Evolutionary conservation across 192 early-diverging fungal genomes (phyloP).

Genomic region (Mortierella alpina): DNA sequence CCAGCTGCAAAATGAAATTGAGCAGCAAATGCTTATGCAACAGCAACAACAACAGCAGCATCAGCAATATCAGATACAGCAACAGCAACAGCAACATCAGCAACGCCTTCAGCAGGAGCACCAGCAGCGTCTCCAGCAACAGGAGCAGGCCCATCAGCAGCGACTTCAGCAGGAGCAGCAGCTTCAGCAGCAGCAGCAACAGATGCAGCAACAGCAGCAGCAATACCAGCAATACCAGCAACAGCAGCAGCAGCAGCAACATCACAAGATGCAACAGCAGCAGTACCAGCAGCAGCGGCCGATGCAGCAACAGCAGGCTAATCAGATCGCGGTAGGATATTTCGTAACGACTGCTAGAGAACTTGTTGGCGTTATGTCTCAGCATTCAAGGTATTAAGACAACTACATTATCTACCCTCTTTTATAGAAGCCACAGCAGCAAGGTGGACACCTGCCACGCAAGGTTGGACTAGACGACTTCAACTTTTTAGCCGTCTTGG

Average conservation of each 20-base stretch:
- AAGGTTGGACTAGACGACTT: conserved; percentile 93
- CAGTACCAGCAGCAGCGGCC: conserved; percentile 43
- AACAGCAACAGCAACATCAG: conserved; percentile 46
- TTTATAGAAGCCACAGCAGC: conserved; percentile 32
- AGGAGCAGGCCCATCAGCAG: conserved; percentile 34
- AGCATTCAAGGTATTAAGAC: no score
- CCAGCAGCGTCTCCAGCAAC: conserved; percentile 32
- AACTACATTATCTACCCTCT: neutral
- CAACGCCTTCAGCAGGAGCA: conserved; percentile 48
- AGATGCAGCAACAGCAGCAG: conserved; percentile 59
- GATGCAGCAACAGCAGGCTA: conserved; percentile 10
- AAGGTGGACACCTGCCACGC: conserved; percentile 34
- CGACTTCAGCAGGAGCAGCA: conserved; percentile 55
- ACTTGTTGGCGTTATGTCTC: no score
- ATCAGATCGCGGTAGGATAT: conserved; percentile 36
- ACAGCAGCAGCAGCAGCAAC: conserved; percentile 42
- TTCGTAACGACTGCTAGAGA: neutral
- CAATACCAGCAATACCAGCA: conserved; percentile 51
- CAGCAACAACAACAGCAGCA: conserved; percentile 38
- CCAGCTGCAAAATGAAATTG: conserved; percentile 51
- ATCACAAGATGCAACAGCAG: conserved; percentile 14
- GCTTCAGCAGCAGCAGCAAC: conserved; percentile 48
- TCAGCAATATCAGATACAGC: conserved; percentile 21
- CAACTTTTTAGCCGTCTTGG: conserved; percentile 92
- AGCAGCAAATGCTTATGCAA: conserved; percentile 57